A percentile compares a stretch with the other conserved stretches of the same genome.
Evolutionary conservation across 202 grass and related monocot species (phyloP).

Genomic region (Saccharum hybrid): DNA sequence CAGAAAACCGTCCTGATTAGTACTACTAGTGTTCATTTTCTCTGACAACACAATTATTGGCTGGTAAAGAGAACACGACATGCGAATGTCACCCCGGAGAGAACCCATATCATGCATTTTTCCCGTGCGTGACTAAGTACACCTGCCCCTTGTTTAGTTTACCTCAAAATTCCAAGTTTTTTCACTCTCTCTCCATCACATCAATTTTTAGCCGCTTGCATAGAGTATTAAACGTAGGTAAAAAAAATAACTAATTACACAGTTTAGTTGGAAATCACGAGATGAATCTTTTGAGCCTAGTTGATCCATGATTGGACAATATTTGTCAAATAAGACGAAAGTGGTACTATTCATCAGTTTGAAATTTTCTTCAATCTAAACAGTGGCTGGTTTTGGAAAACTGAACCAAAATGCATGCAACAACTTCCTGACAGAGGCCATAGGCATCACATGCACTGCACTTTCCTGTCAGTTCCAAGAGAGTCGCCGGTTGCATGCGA

Average conservation of each 20-base stretch:
- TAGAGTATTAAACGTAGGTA: too few species aligned
- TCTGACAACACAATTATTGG: slow-evolving; percentile 6
- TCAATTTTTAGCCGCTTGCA: too few species aligned
- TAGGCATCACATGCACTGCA: background rate
- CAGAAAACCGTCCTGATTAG: background rate
- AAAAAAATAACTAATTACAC: too few species aligned
- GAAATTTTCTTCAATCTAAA: too few species aligned
- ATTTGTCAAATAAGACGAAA: too few species aligned
- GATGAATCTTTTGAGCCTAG: too few species aligned
- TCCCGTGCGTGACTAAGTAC: background rate
- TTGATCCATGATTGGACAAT: too few species aligned
- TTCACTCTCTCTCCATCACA: too few species aligned
- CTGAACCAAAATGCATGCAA: background rate
- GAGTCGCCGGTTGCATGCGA: background rate
- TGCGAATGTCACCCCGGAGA: background rate
- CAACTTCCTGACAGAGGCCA: background rate
- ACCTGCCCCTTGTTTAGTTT: too few species aligned
- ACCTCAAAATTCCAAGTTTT: too few species aligned
- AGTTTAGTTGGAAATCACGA: too few species aligned
- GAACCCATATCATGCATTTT: background rate
- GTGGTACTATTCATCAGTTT: too few species aligned
- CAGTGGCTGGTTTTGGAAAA: slow-evolving; percentile 5
- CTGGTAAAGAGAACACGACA: slow-evolving; percentile 1
- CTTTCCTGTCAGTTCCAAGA: background rate
- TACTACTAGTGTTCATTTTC: background rate